Evolutionary conservation across 108 stramenopile genomes (phyloP), one percentile per base, ranked within the genome.

Genomic region (Skeletonema menzelii): DNA sequence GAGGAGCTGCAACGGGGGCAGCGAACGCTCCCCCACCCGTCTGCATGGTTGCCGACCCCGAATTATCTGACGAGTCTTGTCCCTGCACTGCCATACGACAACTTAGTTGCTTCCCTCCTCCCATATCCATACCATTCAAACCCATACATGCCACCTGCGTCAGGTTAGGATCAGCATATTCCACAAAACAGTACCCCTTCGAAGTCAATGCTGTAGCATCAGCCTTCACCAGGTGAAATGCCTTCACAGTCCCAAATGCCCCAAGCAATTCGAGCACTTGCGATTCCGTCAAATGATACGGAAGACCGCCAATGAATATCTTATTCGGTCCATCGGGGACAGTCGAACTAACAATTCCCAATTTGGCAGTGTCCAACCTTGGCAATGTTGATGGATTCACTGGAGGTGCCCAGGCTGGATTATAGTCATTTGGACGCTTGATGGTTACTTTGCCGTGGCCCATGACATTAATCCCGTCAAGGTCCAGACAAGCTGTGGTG

Each of bases 251-350:
- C 3, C 99, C 99, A 79, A 97, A 99, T 1, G 98, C 93, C 60
- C 81, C 66, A 49, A 99, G 75, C 49, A 99, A 82, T 84, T 99
- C 97, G 62, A 90, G 69, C 5, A 98, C 93, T 82, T 99, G 96
- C 28, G 87, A 81, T 44, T 98, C 98, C 7, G 82, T 79, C 47
- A 99, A 77, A 69, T 98, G 95, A 72, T 98, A 96, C 12, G 97
- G 98, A 27, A 99, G 84, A 12, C 99, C 99, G 14, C 99, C 98
- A 61, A 99, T 89, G 71, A 99, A 99, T n/a, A 99, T 86, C 84
- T 98, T 99, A 83, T 98, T 94, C 44, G 97, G 97, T 27, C 98
- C 94, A 82, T 99, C 99, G 20, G 85, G 86, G n/a, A 99, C 98
- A 15, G 82, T 91, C 34, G 81, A 71, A 17, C 80, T 73, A n/a